phyloP scores from a whole-genome alignment of 1,284 basidiomycete genomes.

The Ganoderma resinaceum region DNA sequence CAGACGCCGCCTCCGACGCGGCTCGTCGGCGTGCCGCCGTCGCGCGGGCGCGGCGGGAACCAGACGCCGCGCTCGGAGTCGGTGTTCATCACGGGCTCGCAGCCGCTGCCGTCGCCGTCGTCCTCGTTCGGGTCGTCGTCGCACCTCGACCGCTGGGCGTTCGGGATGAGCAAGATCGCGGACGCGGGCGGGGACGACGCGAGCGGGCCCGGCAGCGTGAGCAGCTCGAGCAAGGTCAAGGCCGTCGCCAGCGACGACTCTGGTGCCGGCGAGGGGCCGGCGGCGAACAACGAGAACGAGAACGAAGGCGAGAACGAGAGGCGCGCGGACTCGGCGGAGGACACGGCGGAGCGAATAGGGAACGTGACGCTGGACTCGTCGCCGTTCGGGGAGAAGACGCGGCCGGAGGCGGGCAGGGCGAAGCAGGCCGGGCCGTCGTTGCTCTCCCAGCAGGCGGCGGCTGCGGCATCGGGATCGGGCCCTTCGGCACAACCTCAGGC shows the following conservation, averaged over 20 bases:
- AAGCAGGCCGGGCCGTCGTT: constrained; percentile 73
- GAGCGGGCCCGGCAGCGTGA: constrained; percentile 38
- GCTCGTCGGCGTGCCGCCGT: constrained; percentile 94
- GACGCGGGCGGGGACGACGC: constrained; percentile 29
- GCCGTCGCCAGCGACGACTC: constrained; percentile 25
- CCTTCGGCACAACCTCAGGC: constrained; percentile 27
- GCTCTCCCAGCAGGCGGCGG: constrained; percentile 79
- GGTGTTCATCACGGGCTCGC: constrained; percentile 92
- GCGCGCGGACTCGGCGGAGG: constrained; percentile 50
- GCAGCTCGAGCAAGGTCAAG: constrained; percentile 30
- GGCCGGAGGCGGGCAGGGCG: constrained; percentile 39
- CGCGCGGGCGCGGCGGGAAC: constrained; percentile 94
- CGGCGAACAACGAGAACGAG: not conserved
- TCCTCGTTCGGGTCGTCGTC: constrained; percentile 77
- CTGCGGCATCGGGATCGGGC: not conserved
- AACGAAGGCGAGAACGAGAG: constrained; percentile 26
- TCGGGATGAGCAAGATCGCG: constrained; percentile 89
- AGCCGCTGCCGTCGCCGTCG: constrained; percentile 87
- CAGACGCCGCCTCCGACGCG: constrained; percentile 68
- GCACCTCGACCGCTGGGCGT: constrained; percentile 91
- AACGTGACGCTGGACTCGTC: constrained; percentile 69
- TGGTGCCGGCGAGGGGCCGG: not conserved
- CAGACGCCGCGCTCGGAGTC: constrained; percentile 94
- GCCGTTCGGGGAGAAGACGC: constrained; percentile 63
- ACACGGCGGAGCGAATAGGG: constrained; percentile 64